Percentiles rank a stretch among this genome's conserved stretches.
Evolutionary conservation across 2,329 filamentous ascomycete genomes (phyloP).

Genomic region (Colletotrichum chlorophyti): DNA sequence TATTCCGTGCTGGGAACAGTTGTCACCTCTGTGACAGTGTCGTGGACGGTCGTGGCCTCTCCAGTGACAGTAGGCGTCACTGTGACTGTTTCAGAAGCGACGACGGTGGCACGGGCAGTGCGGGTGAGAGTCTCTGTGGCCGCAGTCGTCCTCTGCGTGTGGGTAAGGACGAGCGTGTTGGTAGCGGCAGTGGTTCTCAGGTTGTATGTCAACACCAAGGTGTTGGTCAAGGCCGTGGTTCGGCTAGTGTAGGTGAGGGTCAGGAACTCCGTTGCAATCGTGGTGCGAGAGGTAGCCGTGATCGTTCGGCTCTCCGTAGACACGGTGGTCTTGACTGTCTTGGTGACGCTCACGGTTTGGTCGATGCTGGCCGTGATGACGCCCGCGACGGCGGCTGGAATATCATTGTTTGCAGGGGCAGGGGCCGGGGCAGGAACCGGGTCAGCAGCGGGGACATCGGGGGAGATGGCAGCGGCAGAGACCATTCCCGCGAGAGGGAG

Average conservation of each 20-base stretch:
- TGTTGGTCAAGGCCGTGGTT: constrained; percentile 1
- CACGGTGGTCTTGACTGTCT: constrained; percentile 3
- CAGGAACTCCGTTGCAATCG: constrained; percentile 6
- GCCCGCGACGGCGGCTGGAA: background rate
- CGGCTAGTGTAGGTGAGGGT: background rate
- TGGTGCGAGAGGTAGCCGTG: constrained; percentile 1
- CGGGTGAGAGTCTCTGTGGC: background rate
- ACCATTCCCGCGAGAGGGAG: background rate
- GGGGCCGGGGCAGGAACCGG: background rate
- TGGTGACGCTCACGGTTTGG: constrained; percentile 28
- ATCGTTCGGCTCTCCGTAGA: background rate
- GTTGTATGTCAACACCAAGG: background rate
- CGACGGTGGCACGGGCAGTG: constrained; percentile 2
- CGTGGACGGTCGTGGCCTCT: background rate
- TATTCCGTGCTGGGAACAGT: background rate
- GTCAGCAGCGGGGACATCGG: background rate
- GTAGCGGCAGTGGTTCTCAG: background rate
- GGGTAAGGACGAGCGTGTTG: background rate
- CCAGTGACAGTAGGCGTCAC: background rate
- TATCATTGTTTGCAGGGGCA: background rate
- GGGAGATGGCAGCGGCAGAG: background rate
- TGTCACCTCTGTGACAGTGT: background rate
- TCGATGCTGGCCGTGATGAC: constrained; percentile 26
- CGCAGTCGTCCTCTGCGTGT: background rate
- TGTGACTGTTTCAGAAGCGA: background rate